These are phyloP conservation scores for Tricholoma hemisulphureum DNA, from an alignment of 768 basidiomycete genomes.

Conservation along the genomic window DNA sequence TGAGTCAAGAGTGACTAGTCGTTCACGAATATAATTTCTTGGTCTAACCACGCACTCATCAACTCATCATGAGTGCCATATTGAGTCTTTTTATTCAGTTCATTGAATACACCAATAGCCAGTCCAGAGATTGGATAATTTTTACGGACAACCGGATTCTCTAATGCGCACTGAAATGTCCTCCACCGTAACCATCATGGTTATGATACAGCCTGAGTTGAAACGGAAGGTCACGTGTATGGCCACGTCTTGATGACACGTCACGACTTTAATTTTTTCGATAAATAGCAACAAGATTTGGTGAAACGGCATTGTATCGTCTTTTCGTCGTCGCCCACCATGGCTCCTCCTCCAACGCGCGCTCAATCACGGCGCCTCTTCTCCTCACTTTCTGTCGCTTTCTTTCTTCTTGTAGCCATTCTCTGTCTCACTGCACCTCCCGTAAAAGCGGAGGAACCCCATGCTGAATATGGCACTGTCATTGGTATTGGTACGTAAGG, in stretches of 20 bases:
- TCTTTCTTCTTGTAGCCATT: conserved; percentile 68
- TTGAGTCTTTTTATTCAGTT: no score
- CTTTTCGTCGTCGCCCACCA: conserved; percentile 29
- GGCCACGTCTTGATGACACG: conserved; percentile 45
- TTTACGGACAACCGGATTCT: no score
- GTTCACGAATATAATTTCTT: no score
- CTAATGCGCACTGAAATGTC: no score
- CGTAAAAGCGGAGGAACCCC: conserved; percentile 62
- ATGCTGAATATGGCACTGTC: conserved; percentile 84
- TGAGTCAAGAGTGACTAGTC: no score
- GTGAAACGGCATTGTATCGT: conserved; percentile 23
- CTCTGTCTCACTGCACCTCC: conserved; percentile 67
- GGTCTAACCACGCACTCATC: no score
- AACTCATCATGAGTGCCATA: no score
- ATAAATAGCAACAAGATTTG: conserved; percentile 31
- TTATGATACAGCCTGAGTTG: no score
- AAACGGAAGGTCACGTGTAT: conserved; percentile 27
- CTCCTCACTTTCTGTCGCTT: conserved; percentile 58
- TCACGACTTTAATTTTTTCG: conserved; percentile 23
- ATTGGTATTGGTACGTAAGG: conserved; percentile 79
- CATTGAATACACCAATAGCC: no score
- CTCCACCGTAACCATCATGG: no score
- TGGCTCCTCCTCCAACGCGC: conserved; percentile 55
- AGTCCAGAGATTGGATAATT: no score
- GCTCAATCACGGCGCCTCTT: conserved; percentile 52